phyloP scores from a whole-genome alignment of 2,329 filamentous ascomycete species.

The Dothidotthia symphoricarpi region DNA sequence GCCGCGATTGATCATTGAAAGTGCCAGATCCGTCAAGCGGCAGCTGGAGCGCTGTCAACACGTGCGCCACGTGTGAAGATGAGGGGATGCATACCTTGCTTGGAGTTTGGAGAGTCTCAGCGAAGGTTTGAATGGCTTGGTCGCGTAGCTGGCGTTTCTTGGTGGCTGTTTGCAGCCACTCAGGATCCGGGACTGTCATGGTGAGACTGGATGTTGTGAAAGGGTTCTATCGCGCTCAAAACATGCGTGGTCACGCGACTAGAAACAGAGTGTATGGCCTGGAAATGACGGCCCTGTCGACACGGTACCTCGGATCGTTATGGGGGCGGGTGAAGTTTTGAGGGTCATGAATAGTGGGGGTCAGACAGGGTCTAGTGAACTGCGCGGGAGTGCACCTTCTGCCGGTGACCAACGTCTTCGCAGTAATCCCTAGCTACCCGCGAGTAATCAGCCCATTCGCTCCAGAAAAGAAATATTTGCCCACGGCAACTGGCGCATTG shows the following conservation, averaged over 20 bases:
- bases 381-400: constrained; percentile 14
- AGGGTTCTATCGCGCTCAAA: not conserved
- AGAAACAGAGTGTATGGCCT: too few relatives aligned
- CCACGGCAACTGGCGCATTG: not conserved
- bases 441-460: too few relatives aligned
- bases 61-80: not conserved
- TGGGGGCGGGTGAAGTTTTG: not conserved
- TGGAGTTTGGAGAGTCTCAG: constrained; percentile 5
- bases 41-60: constrained; percentile 17
- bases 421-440: constrained; percentile 12
- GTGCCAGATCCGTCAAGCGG: constrained; percentile 10
- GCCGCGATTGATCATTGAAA: constrained; percentile 1
- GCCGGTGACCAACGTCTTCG: constrained; percentile 11
- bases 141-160: constrained; percentile 28
- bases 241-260: too few relatives aligned
- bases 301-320: too few relatives aligned
- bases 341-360: constrained; percentile 25
- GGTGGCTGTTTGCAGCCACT: constrained; percentile 28
- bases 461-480: constrained; percentile 4
- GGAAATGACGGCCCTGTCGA: too few relatives aligned
- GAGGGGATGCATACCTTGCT: constrained; percentile 4
- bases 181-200: constrained; percentile 19
- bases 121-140: constrained; percentile 24
- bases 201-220: constrained; percentile 3
- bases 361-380: not conserved